These are phyloP conservation scores for Monotropa hypopitys DNA, from an alignment of 179 eudicot genomes.

Conservation along the genomic window DNA sequence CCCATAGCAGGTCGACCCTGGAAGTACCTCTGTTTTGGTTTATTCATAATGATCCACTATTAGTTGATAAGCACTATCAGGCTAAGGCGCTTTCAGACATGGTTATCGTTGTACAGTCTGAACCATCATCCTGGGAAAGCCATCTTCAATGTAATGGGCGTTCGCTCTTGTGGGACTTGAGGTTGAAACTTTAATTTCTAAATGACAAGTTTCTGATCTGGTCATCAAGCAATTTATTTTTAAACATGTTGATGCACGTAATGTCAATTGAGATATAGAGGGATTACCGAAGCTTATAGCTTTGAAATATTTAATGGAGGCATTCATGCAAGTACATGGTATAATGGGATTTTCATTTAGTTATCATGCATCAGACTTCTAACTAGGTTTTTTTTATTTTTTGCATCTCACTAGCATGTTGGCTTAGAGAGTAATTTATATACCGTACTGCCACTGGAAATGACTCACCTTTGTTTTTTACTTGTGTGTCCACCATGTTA, in stretches of 20 bases:
- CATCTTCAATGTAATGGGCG: conserved; percentile 89
- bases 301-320: neutral
- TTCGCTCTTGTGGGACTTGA: conserved; percentile 70
- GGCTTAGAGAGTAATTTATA: neutral
- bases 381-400: neutral
- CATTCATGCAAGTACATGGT: neutral
- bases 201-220: neutral
- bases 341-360: neutral
- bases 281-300: neutral
- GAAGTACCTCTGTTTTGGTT: conserved; percentile 97
- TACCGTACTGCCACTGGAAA: neutral
- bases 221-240: neutral
- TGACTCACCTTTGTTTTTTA: neutral
- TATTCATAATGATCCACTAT: conserved; percentile 60
- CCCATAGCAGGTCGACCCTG: conserved; percentile 70
- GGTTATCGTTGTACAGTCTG: conserved; percentile 91
- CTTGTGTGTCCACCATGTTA: neutral
- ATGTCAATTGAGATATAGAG: neutral
- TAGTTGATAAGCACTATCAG: conserved; percentile 89
- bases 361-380: neutral
- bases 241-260: neutral
- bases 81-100: conserved; percentile 94
- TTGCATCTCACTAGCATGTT: neutral
- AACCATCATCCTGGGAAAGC: conserved; percentile 84
- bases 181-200: conserved; percentile 27